These are phyloP conservation scores for Lentinula aciculospora DNA, from an alignment of 768 basidiomycete genomes.

Conservation along the genomic window DNA sequence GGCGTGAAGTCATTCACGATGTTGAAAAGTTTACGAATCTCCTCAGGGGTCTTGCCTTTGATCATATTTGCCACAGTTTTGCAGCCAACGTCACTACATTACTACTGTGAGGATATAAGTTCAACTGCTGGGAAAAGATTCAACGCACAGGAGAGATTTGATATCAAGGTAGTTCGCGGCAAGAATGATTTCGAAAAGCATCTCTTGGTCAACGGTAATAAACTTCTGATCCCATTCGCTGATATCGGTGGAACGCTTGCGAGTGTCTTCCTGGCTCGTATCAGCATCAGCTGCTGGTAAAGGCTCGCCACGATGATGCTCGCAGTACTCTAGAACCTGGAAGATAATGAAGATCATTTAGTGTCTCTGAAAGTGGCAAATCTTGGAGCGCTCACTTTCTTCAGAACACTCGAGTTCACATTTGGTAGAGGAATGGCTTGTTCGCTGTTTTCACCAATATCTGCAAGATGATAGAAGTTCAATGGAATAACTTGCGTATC, in stretches of 20 bases:
- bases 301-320: slow-evolving; percentile 97
- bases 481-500: slow-evolving; percentile 3
- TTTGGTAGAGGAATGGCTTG: slow-evolving; percentile 94
- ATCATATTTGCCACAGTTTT: slow-evolving; percentile 99
- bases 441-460: slow-evolving; percentile 84
- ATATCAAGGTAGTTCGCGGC: slow-evolving; percentile 99
- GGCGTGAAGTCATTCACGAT: slow-evolving; percentile 98
- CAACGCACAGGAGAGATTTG: slow-evolving; percentile 88
- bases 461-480: slow-evolving; percentile 34
- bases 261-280: slow-evolving; percentile 83
- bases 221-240: slow-evolving; percentile 99
- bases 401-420: slow-evolving; percentile 87
- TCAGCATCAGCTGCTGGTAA: slow-evolving; percentile 81
- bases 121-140: slow-evolving; percentile 1
- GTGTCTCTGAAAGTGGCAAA: neutral
- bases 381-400: slow-evolving; percentile 54
- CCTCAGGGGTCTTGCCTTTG: slow-evolving; percentile 99
- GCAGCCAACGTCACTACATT: slow-evolving; percentile 85
- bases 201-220: slow-evolving; percentile 98
- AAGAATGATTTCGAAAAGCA: slow-evolving; percentile 99
- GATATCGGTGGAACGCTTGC: slow-evolving; percentile 98
- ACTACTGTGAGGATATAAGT: neutral
- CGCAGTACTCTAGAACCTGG: slow-evolving; percentile 99
- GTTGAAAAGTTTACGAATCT: slow-evolving; percentile 98
- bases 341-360: neutral